Evolutionary conservation across 78 protist genomes (phyloP), one percentile per base, ranked within the genome.

Genomic region (Creolimax fragrantissima): DNA sequence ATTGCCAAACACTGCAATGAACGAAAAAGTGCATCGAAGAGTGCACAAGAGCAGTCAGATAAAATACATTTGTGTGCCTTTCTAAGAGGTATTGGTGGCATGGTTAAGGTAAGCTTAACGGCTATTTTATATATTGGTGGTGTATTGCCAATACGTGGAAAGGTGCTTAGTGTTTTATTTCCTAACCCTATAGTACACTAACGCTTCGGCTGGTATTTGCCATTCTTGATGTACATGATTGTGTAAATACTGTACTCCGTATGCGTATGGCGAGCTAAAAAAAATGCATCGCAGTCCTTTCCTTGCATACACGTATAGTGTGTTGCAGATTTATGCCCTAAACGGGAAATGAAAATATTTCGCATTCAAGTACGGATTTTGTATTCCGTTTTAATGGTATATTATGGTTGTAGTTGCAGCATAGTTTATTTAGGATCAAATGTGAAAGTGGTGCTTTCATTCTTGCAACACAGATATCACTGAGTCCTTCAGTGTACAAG

Each of bases 11-110:
- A 88, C 43, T 95, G 97, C 91, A 95, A 95, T 85, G 95, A 92
- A 90, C 92, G 93, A 84, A 95, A 95, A 88, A 45, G 91, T 7
- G 44, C 47, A 32, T 5, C 90, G 4, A 91, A 93, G 81, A 89
- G 89, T 44, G 96, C 96, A 35, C 96, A 95, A 83, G 96, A 95
- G 44, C 81, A 92, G 42, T 44, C 90, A 44, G 94, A 89, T 43
- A 84, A 81, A 35, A 85, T 95, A 0, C 94, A 88, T 94, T 86
- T 94, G 39, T 95, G 95, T 36, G 81, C 90, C 2, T 35, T 35
- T 45, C 85, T 89, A 41, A 37, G 44, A 4, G 6, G 35, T 35
- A 24, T 36, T 6, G 86, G 86, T 24, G 42, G 42, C 37, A 83
- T 83, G 42, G 7, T 24, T 6, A 83, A 24, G 86, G 86, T 83